These are phyloP conservation scores for Globisporangium carolinianum DNA, from an alignment of 352 stramenopile genomes.

Conservation along the genomic window DNA sequence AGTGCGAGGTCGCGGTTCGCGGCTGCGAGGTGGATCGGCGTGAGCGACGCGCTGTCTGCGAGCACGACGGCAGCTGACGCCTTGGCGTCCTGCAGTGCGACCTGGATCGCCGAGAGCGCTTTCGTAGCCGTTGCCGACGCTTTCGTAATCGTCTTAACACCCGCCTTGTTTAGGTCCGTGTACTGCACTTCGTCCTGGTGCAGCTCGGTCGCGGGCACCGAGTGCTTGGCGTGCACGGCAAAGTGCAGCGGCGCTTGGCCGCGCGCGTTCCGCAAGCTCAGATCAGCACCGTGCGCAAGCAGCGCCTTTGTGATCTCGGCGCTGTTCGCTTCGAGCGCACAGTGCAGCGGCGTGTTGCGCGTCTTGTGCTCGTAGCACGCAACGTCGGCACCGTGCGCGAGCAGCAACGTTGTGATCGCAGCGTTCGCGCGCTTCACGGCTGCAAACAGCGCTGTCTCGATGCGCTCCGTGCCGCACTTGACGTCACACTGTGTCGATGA, in stretches of 20 bases:
- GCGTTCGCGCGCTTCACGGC: slow-evolving; percentile 27
- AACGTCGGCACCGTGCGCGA: slow-evolving; percentile 35
- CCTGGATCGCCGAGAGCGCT: slow-evolving; percentile 32
- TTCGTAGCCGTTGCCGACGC: slow-evolving; percentile 1
- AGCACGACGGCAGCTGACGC: slow-evolving; percentile 37
- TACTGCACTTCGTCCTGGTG: slow-evolving; percentile 58
- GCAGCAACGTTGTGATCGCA: slow-evolving; percentile 28
- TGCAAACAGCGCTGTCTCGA: slow-evolving; percentile 40
- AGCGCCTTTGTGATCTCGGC: slow-evolving; percentile 29
- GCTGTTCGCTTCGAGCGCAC: slow-evolving; percentile 36
- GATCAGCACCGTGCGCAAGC: slow-evolving; percentile 36
- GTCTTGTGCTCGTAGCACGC: slow-evolving; percentile 31
- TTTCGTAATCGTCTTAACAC: background rate
- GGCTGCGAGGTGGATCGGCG: slow-evolving; percentile 53
- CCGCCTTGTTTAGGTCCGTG: slow-evolving; percentile 11
- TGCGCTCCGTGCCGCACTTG: slow-evolving; percentile 26
- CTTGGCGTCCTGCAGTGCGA: slow-evolving; percentile 38
- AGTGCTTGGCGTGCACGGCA: slow-evolving; percentile 34
- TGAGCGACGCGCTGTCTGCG: slow-evolving; percentile 35
- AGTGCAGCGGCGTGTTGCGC: slow-evolving; percentile 39
- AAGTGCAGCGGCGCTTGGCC: slow-evolving; percentile 40
- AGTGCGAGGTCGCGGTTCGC: slow-evolving; percentile 57
- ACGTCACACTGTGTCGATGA: slow-evolving; percentile 14
- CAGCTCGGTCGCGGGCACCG: slow-evolving; percentile 34
- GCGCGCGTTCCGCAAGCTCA: slow-evolving; percentile 29